Conservation (phyloP, 2,329 filamentous ascomycete genomes). For the Fusarium floridanum region DNA sequence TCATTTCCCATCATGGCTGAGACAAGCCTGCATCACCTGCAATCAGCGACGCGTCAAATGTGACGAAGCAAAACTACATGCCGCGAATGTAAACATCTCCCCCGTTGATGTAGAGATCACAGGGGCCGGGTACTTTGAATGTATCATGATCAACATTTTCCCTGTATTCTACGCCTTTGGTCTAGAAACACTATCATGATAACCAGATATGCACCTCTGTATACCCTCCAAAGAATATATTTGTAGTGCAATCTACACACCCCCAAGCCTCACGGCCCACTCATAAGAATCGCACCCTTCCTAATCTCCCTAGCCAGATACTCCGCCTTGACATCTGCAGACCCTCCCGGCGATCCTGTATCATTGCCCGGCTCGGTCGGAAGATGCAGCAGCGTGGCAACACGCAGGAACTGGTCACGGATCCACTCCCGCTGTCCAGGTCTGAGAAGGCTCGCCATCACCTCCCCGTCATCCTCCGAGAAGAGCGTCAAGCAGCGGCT, state of each 20-base stretch:
- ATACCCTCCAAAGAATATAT: background rate
- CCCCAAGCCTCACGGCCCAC: background rate
- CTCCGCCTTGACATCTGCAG: background rate
- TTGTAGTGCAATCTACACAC: background rate
- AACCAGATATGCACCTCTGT: background rate
- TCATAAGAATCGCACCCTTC: background rate
- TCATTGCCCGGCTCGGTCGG: background rate
- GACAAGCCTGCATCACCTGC: background rate
- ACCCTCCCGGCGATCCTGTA: background rate
- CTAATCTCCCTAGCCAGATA: background rate
- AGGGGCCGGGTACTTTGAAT: background rate
- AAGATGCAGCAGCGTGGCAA: background rate
- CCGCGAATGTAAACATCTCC: background rate
- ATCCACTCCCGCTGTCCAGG: constrained; percentile 4
- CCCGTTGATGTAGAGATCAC: background rate
- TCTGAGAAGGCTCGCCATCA: background rate
- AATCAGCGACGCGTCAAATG: background rate
- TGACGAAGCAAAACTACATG: background rate
- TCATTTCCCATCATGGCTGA: background rate
- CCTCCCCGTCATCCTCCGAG: background rate
- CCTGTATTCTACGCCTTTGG: background rate
- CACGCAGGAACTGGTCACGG: background rate
- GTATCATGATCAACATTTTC: background rate
- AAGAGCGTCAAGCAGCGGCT: background rate
- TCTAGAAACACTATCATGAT: background rate